Evolutionary conservation across 768 basidiomycete genomes (phyloP), one percentile per base, ranked within the genome.

Genomic region (Rossbeevera mucosa): DNA sequence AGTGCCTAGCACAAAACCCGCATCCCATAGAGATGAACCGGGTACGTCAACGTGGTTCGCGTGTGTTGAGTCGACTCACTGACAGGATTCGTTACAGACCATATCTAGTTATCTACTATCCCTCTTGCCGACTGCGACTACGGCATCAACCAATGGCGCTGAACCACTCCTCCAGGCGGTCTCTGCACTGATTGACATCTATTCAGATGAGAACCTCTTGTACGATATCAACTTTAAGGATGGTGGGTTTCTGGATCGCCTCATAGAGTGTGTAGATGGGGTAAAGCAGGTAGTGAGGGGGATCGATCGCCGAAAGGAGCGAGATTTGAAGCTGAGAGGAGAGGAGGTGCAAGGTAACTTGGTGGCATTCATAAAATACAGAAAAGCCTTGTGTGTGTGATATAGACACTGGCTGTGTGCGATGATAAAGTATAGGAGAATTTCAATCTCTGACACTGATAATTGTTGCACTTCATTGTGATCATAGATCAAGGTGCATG

Each of bases 211-310:
- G 69, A 76, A 70, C 7, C 67, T 81, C 49, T 78, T 85, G 0
- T 93, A 89, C 63, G 94, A 97, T 65, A 64, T 82, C 52, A 91
- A 91, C 66, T 94, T 93, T 74, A 78, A 81, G 40, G 72, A 83
- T 51, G 80, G 80, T 0, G 66, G 70, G 16, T 88, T 79, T 62
- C 69, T 88, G 0, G 76, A 75, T 16, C 72, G 71, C 47, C 76
- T 94, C 7, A 71, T 68, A 12, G 76, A 72, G n/a, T 79, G 80
- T 47, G 74, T 87, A 8, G 85, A 85, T 41, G 79, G 78, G 12
- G 67, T 90, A 25, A 82, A 77, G 61, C 80, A 79, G 58, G 78
- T 75, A 5, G 82, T 90, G 43, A 80, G 76, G 53, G 74, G 75
- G 0, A 85, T 91, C 40, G 86, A 91, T 60, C 74, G 79, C 55